Evolutionary conservation across 192 early-diverging fungal genomes (phyloP), one percentile per base, ranked within the genome.

Genomic region (Funneliformis geosporum): DNA sequence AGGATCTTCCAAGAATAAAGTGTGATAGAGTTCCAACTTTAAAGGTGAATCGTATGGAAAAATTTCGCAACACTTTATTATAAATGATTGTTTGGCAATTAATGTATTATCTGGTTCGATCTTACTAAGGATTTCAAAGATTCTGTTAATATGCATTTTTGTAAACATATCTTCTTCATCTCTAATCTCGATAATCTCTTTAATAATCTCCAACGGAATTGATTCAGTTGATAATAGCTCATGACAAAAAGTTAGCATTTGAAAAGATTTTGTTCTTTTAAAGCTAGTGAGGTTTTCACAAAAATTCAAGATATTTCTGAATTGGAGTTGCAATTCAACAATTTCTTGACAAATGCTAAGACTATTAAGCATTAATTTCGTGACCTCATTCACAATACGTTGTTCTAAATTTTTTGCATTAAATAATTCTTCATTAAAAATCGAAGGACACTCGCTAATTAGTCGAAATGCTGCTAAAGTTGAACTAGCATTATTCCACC

Each of bases 211-310:
- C 28, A 60, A 27, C 25, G 60, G n/a, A 39, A 80, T 62, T 10
- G 47, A 70, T 75, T 66, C 16, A n/a, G 38, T 76, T 8, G 73
- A 76, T 28, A 75, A 23, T 40, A 80, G 18, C 46, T 80, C 79
- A 76, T 80, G 43, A 46, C 27, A 62, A 42, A 78, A 55, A 40
- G 33, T 12, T 16, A 80, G 25, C 27, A 80, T 4, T 38, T 61
- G 75, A 14, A 80, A 27, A 9, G 18, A 46, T 16, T 6, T 2
- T 47, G 18, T 23, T 27, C 10, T 5, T 5, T n/a, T 27, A n/a
- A 23, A 39, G 43, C 8, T 12, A 4, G 59, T 47, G 12, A 80
- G n/a, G 28, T 66, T 40, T 40, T 27, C 11, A 33, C 79, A 55
- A 18, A 80, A 38, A 27, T 73, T 46, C 8, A 80, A 18, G 21